Evolutionary conservation across 164 flowering plant species (phyloP).

Genomic region (Cinnamomum chago): DNA sequence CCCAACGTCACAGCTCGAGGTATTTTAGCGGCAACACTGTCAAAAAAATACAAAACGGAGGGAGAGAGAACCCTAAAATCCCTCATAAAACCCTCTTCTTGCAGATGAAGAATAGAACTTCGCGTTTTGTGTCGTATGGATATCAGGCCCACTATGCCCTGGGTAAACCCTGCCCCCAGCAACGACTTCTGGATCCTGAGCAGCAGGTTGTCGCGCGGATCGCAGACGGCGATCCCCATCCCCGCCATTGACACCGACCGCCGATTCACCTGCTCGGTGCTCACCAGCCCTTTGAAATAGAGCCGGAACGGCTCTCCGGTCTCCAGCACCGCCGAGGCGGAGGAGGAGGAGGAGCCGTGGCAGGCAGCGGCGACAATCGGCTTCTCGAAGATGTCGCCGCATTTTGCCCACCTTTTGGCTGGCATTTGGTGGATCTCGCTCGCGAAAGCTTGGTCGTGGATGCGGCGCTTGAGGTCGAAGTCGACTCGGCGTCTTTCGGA

Average conservation of each 20-base stretch:
- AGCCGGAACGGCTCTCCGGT: constrained; percentile 25
- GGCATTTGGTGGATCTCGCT: constrained; percentile 34
- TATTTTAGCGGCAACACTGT: no score
- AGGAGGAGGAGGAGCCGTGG: constrained; percentile 1
- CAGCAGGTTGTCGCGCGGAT: constrained; percentile 38
- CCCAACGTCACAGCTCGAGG: no score
- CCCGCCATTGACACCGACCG: constrained; percentile 12
- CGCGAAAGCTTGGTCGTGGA: constrained; percentile 47
- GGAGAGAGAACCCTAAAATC: no score
- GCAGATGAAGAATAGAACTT: no score
- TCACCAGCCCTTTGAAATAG: constrained; percentile 68
- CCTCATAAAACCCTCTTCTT: no score
- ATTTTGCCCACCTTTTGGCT: constrained; percentile 41
- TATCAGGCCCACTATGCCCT: constrained; percentile 31
- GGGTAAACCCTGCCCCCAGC: constrained; percentile 23
- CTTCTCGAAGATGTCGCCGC: constrained; percentile 41
- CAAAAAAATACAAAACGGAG: no score
- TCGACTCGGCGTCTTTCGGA: no score
- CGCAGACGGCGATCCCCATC: constrained; percentile 68
- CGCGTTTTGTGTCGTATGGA: no score
- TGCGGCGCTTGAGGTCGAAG: no score
- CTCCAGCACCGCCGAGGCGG: background rate
- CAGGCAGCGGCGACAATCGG: constrained; percentile 41
- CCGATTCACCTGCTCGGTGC: constrained; percentile 33
- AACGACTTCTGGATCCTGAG: constrained; percentile 50